Evolutionary conservation across 768 basidiomycete species (phyloP), one percentile per base, ranked within the genome.

Genomic region (Bullera alba): DNA sequence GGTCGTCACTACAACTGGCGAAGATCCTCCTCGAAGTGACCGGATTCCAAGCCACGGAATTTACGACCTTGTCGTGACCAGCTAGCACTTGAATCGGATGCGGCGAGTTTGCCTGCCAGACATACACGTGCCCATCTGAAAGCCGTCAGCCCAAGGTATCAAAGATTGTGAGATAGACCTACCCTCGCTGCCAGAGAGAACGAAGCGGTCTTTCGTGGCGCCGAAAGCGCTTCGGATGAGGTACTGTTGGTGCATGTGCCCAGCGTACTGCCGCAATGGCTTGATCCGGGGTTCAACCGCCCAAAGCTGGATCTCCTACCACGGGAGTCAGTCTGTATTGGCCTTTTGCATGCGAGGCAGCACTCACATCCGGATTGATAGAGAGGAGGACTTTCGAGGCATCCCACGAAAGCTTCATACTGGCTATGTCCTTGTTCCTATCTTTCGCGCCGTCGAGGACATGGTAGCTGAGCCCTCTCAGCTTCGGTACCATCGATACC

Each of bases 161-260:
- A 37, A 36, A 38, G 37, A 37, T 6, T 3, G 17, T 25, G 5
- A 26, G n/a, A 29, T 22, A 21, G 25, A 73, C 80, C 46, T 57
- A 88, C 93, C 93, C 82, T 96, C 93, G 65, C 90, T 93, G 19
- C 93, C 95, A 64, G 87, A 90, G 54, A 89, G 80, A 45, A 99
- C 80, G 67, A 92, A 91, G 66, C 85, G 87, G 46, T 83, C 85
- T 63, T 86, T 83, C 46, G 83, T 76, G 25, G 93, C 92, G 25
- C 92, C 95, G 72, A 97, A 96, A 67, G 88, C 92, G 70, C 87
- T 88, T 51, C 88, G 81, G 53, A 97, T 86, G 56, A 95, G 82
- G 71, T 89, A 86, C 25, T 80, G 78, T 2, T 82, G 81, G 70
- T 93, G 89, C 26, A 79, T 79, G 56, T 95, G 92, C 6, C 91